phyloP scores from a whole-genome alignment of 352 stramenopile species.

The Pythium diclinum region DNA sequence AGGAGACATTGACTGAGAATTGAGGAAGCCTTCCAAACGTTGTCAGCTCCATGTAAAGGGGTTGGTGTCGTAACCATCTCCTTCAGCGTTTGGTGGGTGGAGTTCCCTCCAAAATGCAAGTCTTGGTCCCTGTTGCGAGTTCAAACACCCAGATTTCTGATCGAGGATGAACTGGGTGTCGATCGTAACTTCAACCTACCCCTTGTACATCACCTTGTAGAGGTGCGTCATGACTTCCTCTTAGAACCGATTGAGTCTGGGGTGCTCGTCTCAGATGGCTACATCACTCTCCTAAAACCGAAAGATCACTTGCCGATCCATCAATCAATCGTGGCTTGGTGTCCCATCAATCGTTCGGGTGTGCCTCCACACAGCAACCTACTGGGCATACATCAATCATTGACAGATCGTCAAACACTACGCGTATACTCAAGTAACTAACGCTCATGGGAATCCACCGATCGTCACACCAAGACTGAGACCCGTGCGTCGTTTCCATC shows the following conservation, averaged over 20 bases:
- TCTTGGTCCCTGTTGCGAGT: neutral
- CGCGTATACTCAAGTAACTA: neutral
- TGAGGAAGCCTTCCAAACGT: too few species aligned
- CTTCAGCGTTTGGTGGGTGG: neutral
- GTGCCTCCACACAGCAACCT: neutral
- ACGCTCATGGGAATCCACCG: neutral
- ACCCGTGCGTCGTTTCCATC: conserved; percentile 9
- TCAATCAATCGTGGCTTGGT: neutral
- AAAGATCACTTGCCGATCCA: neutral
- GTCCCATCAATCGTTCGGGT: too few species aligned
- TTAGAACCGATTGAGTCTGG: neutral
- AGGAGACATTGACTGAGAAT: too few species aligned
- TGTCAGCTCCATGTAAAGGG: neutral
- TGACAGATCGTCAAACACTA: neutral
- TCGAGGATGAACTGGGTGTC: neutral
- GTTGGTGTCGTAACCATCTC: neutral
- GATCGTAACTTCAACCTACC: neutral
- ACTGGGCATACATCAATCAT: too few species aligned
- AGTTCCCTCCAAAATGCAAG: too few species aligned
- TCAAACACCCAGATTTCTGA: neutral
- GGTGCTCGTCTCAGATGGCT: neutral
- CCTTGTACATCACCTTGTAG: conserved; percentile 5
- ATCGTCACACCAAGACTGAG: neutral
- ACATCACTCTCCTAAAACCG: neutral
- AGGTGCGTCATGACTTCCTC: neutral